Percentiles rank a stretch among this genome's conserved stretches.
Conservation (phyloP, 2,329 filamentous ascomycete species). For the Paraphaeosphaeria sporulosa region DNA sequence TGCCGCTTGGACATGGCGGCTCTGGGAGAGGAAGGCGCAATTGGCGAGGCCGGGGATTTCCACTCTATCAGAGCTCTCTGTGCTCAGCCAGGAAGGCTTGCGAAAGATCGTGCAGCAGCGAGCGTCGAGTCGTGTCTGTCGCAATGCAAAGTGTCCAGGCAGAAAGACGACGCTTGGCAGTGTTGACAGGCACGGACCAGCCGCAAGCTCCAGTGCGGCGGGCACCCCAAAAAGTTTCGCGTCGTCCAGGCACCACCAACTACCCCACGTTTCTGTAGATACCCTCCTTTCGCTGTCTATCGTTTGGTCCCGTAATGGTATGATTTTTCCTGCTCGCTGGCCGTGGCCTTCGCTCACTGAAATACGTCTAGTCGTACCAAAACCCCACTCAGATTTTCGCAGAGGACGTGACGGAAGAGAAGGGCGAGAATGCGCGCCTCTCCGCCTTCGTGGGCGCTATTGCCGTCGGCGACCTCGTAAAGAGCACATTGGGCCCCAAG, state of each 20-base stretch:
- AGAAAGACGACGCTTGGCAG: conserved; percentile 26
- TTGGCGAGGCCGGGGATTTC: neutral
- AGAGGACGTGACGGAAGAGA: conserved; percentile 95
- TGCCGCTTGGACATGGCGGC: conserved; percentile 56
- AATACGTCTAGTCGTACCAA: conserved; percentile 45
- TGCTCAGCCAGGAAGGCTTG: neutral
- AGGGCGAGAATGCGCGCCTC: conserved; percentile 98
- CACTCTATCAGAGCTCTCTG: neutral
- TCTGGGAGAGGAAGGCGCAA: neutral
- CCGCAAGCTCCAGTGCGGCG: conserved; percentile 33
- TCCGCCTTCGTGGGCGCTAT: conserved; percentile 98
- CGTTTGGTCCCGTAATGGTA: conserved; percentile 41
- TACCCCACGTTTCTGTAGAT: conserved; percentile 40
- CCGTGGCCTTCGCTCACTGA: conserved; percentile 20
- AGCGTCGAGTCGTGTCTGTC: neutral
- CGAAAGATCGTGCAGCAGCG: neutral
- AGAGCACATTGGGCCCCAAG: conserved; percentile 96
- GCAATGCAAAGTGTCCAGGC: conserved; percentile 28
- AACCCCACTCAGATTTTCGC: conserved; percentile 98
- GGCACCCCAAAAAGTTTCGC: conserved; percentile 44
- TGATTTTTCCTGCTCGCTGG: conserved; percentile 10
- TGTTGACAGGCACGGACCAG: conserved; percentile 33
- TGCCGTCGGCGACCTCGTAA: conserved; percentile 95
- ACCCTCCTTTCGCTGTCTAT: conserved; percentile 38
- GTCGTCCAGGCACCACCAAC: conserved; percentile 40